Conservation (phyloP, 2,329 filamentous ascomycete genomes). For the Calonectria leucothoes region DNA sequence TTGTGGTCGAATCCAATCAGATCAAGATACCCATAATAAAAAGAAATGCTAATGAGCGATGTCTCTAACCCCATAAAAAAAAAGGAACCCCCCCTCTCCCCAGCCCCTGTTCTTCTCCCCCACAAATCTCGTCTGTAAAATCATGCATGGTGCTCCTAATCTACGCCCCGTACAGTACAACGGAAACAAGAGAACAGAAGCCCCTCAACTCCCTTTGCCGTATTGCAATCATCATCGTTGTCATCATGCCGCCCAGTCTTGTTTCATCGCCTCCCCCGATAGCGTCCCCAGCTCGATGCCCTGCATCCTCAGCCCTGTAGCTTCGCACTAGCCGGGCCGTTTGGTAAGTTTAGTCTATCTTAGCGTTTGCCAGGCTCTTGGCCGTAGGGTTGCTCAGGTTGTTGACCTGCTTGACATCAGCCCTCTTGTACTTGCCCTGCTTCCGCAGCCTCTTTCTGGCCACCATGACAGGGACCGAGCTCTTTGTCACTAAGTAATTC, state of each 20-base stretch:
- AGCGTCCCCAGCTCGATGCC: background rate
- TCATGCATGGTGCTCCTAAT: constrained; percentile 14
- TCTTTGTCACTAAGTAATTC: constrained; percentile 97
- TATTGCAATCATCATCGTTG: constrained; percentile 9
- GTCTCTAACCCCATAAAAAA: constrained; percentile 7
- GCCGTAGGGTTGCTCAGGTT: constrained; percentile 79
- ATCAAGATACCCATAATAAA: constrained; percentile 16
- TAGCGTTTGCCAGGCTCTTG: constrained; percentile 76
- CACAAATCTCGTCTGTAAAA: constrained; percentile 14
- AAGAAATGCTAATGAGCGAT: constrained; percentile 12
- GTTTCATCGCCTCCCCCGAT: background rate
- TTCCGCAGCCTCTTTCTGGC: constrained; percentile 90
- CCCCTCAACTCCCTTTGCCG: constrained; percentile 23
- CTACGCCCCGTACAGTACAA: constrained; percentile 17
- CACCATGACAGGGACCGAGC: constrained; percentile 97
- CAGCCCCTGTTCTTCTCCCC: constrained; percentile 7
- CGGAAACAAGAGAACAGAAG: constrained; percentile 26
- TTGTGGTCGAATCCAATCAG: constrained; percentile 9
- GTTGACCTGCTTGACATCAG: constrained; percentile 79
- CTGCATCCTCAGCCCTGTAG: background rate
- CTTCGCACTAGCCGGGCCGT: background rate
- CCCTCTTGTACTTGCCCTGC: constrained; percentile 82
- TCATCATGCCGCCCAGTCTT: background rate
- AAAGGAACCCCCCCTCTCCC: background rate
- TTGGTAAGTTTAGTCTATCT: constrained; percentile 78